phyloP scores from a whole-genome alignment of 2,329 filamentous ascomycete species.

The Leptographium flavum region DNA sequence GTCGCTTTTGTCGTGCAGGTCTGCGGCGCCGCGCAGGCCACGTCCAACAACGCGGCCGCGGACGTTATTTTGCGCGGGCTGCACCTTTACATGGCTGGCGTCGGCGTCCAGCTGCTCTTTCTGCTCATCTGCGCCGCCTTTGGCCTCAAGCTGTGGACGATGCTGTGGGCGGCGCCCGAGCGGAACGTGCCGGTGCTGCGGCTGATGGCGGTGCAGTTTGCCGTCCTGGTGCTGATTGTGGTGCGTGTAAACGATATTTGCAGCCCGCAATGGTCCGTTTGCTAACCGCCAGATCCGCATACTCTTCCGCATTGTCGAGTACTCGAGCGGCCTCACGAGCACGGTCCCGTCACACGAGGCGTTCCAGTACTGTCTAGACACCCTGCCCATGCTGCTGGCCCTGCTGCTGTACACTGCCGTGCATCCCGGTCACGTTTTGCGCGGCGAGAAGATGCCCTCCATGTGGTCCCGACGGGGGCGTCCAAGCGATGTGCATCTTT shows the following conservation, averaged over 20 bases:
- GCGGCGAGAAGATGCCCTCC: conserved; percentile 29
- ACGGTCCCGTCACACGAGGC: conserved; percentile 27
- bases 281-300: conserved; percentile 32
- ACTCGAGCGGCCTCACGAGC: conserved; percentile 26
- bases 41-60: not conserved
- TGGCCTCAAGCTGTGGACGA: conserved; percentile 14
- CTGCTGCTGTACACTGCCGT: conserved; percentile 25
- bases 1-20: conserved; percentile 31
- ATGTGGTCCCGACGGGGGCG: not conserved
- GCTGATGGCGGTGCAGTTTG: conserved; percentile 3
- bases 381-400: conserved; percentile 38
- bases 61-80: not conserved
- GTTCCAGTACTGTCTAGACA: conserved; percentile 33
- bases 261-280: conserved; percentile 19
- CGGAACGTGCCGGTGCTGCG: not conserved
- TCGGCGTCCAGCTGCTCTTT: conserved; percentile 13
- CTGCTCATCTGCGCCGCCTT: conserved; percentile 23
- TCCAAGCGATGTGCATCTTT: not conserved
- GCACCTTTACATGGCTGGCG: conserved; percentile 8
- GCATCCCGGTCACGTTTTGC: conserved; percentile 32
- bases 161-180: conserved; percentile 15
- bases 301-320: conserved; percentile 46
- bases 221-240: conserved; percentile 3
- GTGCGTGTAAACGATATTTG: conserved; percentile 8
- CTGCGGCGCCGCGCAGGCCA: conserved; percentile 20